A percentile compares a stretch with the other conserved stretches of the same genome.
These are phyloP conservation scores for Tetrahymena thermophila DNA, from an alignment of 73 alveolate genomes.

Conservation along the genomic window DNA sequence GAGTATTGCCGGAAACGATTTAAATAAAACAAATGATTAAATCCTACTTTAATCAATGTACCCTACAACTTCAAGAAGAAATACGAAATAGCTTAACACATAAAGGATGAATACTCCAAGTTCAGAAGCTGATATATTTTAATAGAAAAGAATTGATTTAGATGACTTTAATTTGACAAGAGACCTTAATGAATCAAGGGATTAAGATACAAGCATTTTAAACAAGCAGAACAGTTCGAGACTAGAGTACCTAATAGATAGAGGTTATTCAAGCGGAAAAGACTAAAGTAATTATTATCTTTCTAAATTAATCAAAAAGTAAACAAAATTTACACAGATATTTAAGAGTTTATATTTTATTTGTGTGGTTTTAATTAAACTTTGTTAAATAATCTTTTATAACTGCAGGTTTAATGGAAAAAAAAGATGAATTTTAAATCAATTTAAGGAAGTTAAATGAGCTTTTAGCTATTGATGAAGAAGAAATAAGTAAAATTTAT, in stretches of 20 bases:
- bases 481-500: background rate
- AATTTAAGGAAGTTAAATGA: background rate
- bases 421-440: background rate
- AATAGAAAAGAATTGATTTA: background rate
- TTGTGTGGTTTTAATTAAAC: background rate
- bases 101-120: background rate
- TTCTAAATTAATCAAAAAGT: background rate
- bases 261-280: background rate
- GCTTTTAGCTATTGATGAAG: background rate
- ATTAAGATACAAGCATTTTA: background rate
- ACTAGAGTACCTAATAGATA: background rate
- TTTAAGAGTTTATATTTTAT: too few species aligned
- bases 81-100: background rate
- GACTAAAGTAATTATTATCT: background rate
- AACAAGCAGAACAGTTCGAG: background rate
- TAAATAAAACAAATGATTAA: background rate
- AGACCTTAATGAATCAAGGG: background rate
- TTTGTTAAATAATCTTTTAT: background rate
- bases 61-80: background rate
- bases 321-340: background rate
- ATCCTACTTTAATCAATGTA: background rate
- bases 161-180: background rate
- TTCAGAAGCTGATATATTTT: background rate
- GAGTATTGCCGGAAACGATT: background rate
- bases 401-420: background rate